Conservation (phyloP, 768 basidiomycete species). For the Termitomyces sp. region DNA sequence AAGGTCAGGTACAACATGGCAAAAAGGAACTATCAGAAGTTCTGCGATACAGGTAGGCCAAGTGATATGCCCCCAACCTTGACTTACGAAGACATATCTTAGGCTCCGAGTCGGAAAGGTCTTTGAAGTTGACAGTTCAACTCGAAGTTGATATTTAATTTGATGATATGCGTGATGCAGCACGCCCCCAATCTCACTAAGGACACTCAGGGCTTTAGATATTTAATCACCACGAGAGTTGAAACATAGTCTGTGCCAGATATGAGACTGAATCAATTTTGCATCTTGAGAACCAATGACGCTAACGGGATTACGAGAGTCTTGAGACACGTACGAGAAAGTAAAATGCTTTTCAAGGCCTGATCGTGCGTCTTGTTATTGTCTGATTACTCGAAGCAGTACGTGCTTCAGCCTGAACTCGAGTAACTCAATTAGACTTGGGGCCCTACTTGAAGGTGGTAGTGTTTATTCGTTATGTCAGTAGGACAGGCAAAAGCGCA, state of each 20-base stretch:
- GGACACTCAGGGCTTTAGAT: not conserved
- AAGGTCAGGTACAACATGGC: not conserved
- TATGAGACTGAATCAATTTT: too few relatives aligned
- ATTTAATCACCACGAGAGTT: rapidly evolving
- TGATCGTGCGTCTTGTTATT: too few relatives aligned
- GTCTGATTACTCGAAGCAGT: too few relatives aligned
- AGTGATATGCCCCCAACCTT: not conserved
- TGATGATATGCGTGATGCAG: not conserved
- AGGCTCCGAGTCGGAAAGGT: not conserved
- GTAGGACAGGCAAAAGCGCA: not conserved
- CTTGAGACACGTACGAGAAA: too few relatives aligned
- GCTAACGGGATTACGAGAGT: too few relatives aligned
- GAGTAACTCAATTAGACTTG: too few relatives aligned
- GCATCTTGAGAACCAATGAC: too few relatives aligned
- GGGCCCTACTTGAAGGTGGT: too few relatives aligned
- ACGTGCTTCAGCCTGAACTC: too few relatives aligned
- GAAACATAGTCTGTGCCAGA: too few relatives aligned
- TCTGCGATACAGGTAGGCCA: not conserved
- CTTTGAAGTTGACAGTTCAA: not conserved
- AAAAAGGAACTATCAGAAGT: not conserved
- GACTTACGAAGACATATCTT: not conserved
- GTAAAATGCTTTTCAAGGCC: too few relatives aligned
- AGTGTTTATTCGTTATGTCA: not conserved
- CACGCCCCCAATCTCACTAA: not conserved
- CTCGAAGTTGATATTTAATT: not conserved